A percentile compares a stretch with the other conserved stretches of the same genome.
Evolutionary conservation across 2,329 filamentous ascomycete genomes (phyloP).

Genomic region (Ascochyta pisi): DNA sequence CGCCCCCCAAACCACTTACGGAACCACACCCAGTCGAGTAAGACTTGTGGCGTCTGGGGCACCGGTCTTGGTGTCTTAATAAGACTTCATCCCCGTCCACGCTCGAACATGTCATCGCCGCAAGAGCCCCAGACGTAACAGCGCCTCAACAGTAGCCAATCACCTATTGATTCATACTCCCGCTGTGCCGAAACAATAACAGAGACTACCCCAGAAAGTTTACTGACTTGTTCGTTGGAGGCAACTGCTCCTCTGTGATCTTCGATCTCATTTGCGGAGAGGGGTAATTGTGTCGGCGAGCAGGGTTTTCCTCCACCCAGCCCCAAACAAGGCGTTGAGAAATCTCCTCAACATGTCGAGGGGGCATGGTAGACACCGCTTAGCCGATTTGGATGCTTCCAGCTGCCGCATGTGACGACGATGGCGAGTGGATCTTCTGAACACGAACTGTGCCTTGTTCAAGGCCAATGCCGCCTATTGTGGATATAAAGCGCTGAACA

Average conservation of each 20-base stretch:
- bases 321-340: slow-evolving; percentile 9
- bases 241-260: slow-evolving; percentile 26
- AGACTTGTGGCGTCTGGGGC: slow-evolving; percentile 30
- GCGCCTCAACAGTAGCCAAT: slow-evolving; percentile 27
- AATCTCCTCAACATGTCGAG: slow-evolving; percentile 11
- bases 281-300: slow-evolving; percentile 15
- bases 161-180: slow-evolving; percentile 8
- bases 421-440: slow-evolving; percentile 19
- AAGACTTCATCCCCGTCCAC: slow-evolving; percentile 22
- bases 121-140: slow-evolving; percentile 26
- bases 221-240: slow-evolving; percentile 20
- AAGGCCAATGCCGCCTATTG: slow-evolving; percentile 16
- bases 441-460: slow-evolving; percentile 23
- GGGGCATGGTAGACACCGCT: slow-evolving; percentile 21
- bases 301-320: slow-evolving; percentile 18
- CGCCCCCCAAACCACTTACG: slow-evolving; percentile 17
- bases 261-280: slow-evolving; percentile 26
- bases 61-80: slow-evolving; percentile 31
- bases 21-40: slow-evolving; percentile 24
- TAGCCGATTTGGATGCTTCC: slow-evolving; percentile 21
- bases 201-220: slow-evolving; percentile 6
- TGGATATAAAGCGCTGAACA: slow-evolving; percentile 30
- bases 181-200: slow-evolving; percentile 30
- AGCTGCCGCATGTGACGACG: slow-evolving; percentile 33
- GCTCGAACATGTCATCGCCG: slow-evolving; percentile 20